Conservation (phyloP, 2,329 filamentous ascomycete genomes). For the Aureobasidium sp. region DNA sequence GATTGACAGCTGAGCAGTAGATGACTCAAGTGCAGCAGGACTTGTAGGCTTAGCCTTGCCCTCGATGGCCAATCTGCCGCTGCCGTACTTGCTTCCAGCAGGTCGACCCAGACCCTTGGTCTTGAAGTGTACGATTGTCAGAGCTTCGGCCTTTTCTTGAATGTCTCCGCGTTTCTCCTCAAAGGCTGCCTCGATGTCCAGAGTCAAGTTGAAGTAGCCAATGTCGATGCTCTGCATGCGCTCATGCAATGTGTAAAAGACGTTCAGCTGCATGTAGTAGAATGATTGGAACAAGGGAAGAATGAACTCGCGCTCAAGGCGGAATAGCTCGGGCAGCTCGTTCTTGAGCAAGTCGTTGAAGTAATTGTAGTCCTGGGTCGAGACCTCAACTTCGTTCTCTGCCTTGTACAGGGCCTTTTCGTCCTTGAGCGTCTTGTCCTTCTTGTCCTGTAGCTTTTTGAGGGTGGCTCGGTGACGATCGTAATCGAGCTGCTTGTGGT, state of each 20-base stretch:
- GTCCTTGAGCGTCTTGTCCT: conserved; percentile 91
- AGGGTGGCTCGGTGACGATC: conserved; percentile 75
- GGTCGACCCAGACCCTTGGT: conserved; percentile 50
- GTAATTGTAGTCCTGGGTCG: conserved; percentile 94
- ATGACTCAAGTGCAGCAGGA: conserved; percentile 5
- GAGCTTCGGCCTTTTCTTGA: conserved; percentile 72
- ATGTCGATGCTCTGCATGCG: conserved; percentile 97
- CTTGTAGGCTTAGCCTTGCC: conserved; percentile 24
- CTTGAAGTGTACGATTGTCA: conserved; percentile 87
- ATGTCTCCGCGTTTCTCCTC: conserved; percentile 81
- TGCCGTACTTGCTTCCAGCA: conserved; percentile 32
- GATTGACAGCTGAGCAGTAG: conserved; percentile 5
- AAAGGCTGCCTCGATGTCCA: conserved; percentile 89
- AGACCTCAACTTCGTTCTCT: conserved; percentile 81
- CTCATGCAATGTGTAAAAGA: conserved; percentile 97
- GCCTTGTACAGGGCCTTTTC: conserved; percentile 96
- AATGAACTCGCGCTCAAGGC: conserved; percentile 88
- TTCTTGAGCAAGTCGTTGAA: conserved; percentile 97
- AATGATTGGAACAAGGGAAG: conserved; percentile 96
- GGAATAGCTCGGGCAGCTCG: conserved; percentile 86
- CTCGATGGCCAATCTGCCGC: conserved; percentile 23
- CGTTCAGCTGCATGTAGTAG: conserved; percentile 99
- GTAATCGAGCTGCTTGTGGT: conserved; percentile 96
- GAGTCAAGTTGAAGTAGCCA: conserved; percentile 88
- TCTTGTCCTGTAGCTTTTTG: conserved; percentile 97